Evolutionary conservation across 129 eudicot species (phyloP).

Genomic region (Calendula officinalis): DNA sequence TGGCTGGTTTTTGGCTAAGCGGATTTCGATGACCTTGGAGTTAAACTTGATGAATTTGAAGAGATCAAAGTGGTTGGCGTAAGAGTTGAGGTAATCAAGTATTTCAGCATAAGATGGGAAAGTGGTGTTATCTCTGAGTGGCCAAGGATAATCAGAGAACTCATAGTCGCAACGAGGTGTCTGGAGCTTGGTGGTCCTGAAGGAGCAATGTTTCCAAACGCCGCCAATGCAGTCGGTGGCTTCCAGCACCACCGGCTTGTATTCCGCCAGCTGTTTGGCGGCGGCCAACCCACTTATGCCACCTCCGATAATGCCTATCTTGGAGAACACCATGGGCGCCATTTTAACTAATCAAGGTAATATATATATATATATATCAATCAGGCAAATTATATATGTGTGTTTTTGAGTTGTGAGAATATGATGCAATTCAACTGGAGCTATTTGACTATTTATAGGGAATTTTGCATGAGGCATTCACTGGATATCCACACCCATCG

Average conservation of each 20-base stretch:
- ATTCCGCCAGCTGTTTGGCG: conserved; percentile 71
- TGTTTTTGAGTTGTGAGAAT: background rate
- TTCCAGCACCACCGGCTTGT: conserved; percentile 80
- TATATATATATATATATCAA: background rate
- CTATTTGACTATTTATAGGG: too few species aligned
- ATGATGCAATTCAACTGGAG: too few species aligned
- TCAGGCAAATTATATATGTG: background rate
- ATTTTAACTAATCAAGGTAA: background rate
- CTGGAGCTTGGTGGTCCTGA: conserved; percentile 71
- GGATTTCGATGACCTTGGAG: conserved; percentile 77
- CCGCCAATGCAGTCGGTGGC: conserved; percentile 85
- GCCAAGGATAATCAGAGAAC: conserved; percentile 94
- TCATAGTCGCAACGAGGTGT: conserved; percentile 98
- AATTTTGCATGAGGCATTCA: too few species aligned
- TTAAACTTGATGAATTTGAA: conserved; percentile 67
- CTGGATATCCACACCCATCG: too few species aligned
- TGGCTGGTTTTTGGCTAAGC: conserved; percentile 41
- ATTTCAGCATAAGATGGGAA: conserved; percentile 75
- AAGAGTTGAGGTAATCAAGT: conserved; percentile 68
- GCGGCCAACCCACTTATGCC: conserved; percentile 98
- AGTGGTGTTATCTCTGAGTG: conserved; percentile 58
- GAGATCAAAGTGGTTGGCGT: conserved; percentile 70
- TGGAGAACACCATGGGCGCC: conserved; percentile 49
- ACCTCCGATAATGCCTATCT: conserved; percentile 85
- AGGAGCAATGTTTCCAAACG: conserved; percentile 87